Base-by-base conservation (phyloP, 2,329 filamentous ascomycete species). In the Cercospora citrullina region DNA sequence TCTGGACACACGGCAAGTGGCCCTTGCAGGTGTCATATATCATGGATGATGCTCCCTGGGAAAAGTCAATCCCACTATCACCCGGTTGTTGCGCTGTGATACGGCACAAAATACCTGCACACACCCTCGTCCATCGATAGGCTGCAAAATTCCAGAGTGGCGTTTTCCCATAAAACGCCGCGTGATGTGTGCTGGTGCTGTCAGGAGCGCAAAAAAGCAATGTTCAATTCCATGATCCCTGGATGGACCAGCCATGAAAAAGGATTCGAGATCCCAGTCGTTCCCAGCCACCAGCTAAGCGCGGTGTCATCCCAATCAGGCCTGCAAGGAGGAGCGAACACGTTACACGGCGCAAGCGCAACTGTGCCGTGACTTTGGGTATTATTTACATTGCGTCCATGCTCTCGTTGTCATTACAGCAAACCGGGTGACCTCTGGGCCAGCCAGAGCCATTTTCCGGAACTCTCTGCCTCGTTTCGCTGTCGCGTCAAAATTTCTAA, bases 331-430 rank as follows among this genome's bases (percentile, higher is more conserved):
- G 58, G 59, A 62, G 26, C 45, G 60, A 66, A 69, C 66, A 65
- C 69, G 64, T 68, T 55, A 66, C 69, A 68, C 67, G 65, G 45
- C 33, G 36, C 21, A 60, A 53, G 63, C 39, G 57, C 45, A 30
- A 33, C 42, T 48, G 18, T 48, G 42, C 42, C 42, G 42, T 48
- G 42, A 18, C 18, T 48, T 48, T 48, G 42, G 42, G 60, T 66
- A 68, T 69, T 64, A 69, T 69, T 63, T 69, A 71, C 69, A 69
- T 68, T 58, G 55, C 66, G 59, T 69, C 60, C 31, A 60, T 69
- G 63, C 60, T 23, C 64, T 59, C 51, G 33, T 69, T 58, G 57
- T 64, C 51, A 64, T 61, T 61, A 63, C 55, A 51, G 23, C 53
- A 30, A 18, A 36, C 57, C 61, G 31, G 67, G 67, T 33, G 60